A percentile compares a stretch with the other conserved stretches of the same genome.
These are phyloP conservation scores for Cercophora newfieldiana DNA, from an alignment of 495 filamentous ascomycete species.

Conservation along the genomic window DNA sequence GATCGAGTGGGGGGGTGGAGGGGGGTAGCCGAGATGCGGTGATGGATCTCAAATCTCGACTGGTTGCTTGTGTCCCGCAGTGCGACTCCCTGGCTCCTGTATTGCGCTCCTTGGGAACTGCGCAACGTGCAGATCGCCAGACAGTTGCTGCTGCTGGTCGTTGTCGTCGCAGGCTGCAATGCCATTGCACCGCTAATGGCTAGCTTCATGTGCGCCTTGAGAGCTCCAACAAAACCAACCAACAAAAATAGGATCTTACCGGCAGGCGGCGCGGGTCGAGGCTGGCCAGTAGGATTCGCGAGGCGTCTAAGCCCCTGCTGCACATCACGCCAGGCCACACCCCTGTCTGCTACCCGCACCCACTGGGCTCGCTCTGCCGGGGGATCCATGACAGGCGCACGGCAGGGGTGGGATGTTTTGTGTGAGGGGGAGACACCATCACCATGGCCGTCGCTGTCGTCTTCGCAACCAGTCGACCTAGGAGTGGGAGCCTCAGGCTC, in stretches of 20 bases:
- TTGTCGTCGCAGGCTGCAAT: not conserved
- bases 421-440: not conserved
- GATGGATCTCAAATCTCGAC: not conserved
- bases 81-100: too few species aligned
- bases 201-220: slow-evolving; percentile 1
- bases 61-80: too few species aligned
- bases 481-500: not conserved
- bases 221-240: not conserved
- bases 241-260: slow-evolving; percentile 33
- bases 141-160: not conserved
- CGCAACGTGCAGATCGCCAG: slow-evolving; percentile 11
- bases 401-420: not conserved
- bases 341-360: not conserved
- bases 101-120: not conserved
- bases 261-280: slow-evolving; percentile 22
- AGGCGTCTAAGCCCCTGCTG: slow-evolving; percentile 20
- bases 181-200: slow-evolving; percentile 1
- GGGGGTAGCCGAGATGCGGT: slow-evolving; percentile 5
- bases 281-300: slow-evolving; percentile 21
- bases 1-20: not conserved
- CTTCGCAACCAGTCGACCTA: not conserved
- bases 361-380: not conserved
- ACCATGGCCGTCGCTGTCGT: not conserved
- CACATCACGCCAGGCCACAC: slow-evolving; percentile 15
- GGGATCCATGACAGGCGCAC: slow-evolving; percentile 1